These are phyloP conservation scores for Aureobasidium sp. DNA, from an alignment of 2,329 filamentous ascomycete species.

Conservation along the genomic window DNA sequence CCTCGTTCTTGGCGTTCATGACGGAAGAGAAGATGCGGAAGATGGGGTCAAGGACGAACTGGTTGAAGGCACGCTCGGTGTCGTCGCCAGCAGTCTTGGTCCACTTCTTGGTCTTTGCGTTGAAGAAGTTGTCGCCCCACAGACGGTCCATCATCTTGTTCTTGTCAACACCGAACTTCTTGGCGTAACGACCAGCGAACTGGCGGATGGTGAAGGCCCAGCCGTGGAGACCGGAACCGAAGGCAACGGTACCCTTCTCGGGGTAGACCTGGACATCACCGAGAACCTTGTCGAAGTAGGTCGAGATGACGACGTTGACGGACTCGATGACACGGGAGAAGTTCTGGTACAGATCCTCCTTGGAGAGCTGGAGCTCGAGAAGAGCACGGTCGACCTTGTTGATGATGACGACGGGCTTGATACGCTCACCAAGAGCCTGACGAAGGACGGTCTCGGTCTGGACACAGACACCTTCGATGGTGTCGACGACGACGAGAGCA, in stretches of 20 bases:
- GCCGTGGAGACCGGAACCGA: slow-evolving; percentile 99
- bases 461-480: slow-evolving; percentile 98
- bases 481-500: slow-evolving; percentile 99
- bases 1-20: slow-evolving; percentile 99
- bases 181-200: slow-evolving; percentile 91
- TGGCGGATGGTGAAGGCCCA: slow-evolving; percentile 99
- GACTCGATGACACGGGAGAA: slow-evolving; percentile 99
- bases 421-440: slow-evolving; percentile 98
- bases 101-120: slow-evolving; percentile 99
- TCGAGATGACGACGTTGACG: slow-evolving; percentile 99
- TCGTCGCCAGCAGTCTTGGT: slow-evolving; percentile 75
- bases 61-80: slow-evolving; percentile 98
- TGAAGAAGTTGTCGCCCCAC: slow-evolving; percentile 99
- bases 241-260: slow-evolving; percentile 93
- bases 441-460: slow-evolving; percentile 99
- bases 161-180: slow-evolving; percentile 99
- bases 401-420: slow-evolving; percentile 99
- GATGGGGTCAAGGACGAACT: slow-evolving; percentile 99
- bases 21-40: slow-evolving; percentile 96
- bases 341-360: slow-evolving; percentile 99
- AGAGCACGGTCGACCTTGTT: slow-evolving; percentile 99
- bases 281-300: slow-evolving; percentile 93
- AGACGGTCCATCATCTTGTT: slow-evolving; percentile 99
- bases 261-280: slow-evolving; percentile 99
- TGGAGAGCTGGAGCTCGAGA: slow-evolving; percentile 95